Evolutionary conservation across 345 rosid genomes (phyloP).

Genomic region (Clausena lansium): DNA sequence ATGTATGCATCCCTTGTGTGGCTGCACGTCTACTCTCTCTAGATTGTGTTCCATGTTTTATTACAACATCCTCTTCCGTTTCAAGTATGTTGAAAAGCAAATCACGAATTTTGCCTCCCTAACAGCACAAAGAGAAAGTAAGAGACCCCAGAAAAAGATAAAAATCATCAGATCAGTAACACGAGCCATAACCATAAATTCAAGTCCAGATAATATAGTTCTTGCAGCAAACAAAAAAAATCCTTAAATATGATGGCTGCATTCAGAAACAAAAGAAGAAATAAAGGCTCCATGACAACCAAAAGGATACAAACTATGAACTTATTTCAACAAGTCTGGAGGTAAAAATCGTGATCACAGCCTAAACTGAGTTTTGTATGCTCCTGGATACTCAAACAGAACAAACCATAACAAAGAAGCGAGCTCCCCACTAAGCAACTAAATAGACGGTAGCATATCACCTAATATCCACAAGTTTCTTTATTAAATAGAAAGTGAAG

Average conservation of each 20-base stretch:
- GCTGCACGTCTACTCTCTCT: slow-evolving; percentile 97
- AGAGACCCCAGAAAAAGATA: background rate
- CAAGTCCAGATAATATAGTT: background rate
- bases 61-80: slow-evolving; percentile 67
- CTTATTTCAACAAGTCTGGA: background rate
- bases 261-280: background rate
- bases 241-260: background rate
- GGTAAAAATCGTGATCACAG: background rate
- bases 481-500: background rate
- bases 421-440: background rate
- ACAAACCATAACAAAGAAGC: background rate
- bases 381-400: background rate
- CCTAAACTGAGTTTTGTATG: background rate
- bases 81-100: slow-evolving; percentile 85
- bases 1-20: slow-evolving; percentile 85
- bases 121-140: slow-evolving; percentile 5
- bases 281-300: background rate
- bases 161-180: slow-evolving; percentile 14
- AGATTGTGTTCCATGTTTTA: slow-evolving; percentile 93
- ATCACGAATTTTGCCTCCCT: slow-evolving; percentile 98
- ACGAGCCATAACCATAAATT: background rate
- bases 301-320: background rate
- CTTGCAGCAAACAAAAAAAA: background rate
- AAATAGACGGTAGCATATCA: background rate
- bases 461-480: background rate